phyloP scores from a whole-genome alignment of 176 grass and related monocot species.

The Triticum urartu region DNA sequence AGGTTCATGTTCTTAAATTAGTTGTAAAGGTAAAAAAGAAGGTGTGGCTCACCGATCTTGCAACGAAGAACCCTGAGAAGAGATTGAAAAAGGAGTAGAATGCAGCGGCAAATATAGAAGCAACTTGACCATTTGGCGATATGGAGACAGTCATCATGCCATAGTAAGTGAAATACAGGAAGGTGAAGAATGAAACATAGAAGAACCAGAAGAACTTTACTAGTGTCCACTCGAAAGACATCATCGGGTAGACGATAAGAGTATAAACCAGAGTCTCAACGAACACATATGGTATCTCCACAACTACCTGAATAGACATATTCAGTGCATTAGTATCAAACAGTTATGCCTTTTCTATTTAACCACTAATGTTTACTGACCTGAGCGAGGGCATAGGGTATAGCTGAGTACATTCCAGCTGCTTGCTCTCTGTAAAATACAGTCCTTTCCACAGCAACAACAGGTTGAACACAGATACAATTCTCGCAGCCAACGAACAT shows the following conservation, averaged over 20 bases:
- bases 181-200: constrained; percentile 57
- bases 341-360: not conserved
- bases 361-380: constrained; percentile 39
- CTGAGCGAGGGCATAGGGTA: constrained; percentile 78
- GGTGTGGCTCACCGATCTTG: constrained; percentile 44
- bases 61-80: constrained; percentile 76
- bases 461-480: constrained; percentile 59
- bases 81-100: constrained; percentile 70
- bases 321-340: constrained; percentile 5
- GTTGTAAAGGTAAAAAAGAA: not conserved
- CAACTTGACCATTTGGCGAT: constrained; percentile 58
- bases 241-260: constrained; percentile 58
- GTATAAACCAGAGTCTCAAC: constrained; percentile 45
- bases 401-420: constrained; percentile 78
- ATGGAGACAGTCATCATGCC: constrained; percentile 73
- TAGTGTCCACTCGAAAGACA: constrained; percentile 64
- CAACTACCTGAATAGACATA: constrained; percentile 50
- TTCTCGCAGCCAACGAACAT: constrained; percentile 62
- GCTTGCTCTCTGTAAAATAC: constrained; percentile 73
- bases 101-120: constrained; percentile 53
- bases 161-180: constrained; percentile 80
- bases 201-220: constrained; percentile 86
- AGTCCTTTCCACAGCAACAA: constrained; percentile 66
- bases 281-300: constrained; percentile 80
- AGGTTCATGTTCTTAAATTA: not conserved